These are phyloP conservation scores for Vaccinium macrocarpon DNA, from an alignment of 148 eudicot genomes.

Conservation along the genomic window DNA sequence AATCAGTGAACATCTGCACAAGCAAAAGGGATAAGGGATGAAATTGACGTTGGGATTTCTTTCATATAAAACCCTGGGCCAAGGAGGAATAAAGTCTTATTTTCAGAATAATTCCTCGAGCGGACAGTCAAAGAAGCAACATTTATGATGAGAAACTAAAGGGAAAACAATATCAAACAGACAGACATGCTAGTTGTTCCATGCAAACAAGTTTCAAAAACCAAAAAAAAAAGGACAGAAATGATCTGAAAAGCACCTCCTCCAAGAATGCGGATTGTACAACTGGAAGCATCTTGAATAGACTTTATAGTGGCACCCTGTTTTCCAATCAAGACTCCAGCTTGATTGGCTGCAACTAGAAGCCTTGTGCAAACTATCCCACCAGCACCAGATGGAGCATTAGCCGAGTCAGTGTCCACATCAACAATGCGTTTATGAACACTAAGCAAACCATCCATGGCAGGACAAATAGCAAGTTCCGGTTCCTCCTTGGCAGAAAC, in stretches of 20 bases:
- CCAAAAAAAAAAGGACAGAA: neutral
- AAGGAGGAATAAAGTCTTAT: neutral
- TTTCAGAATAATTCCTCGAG: neutral
- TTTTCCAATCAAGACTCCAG: conserved; percentile 57
- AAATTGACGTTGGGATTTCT: neutral
- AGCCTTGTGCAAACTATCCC: conserved; percentile 41
- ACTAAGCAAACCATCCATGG: conserved; percentile 46
- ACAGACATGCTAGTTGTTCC: neutral
- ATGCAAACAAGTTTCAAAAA: neutral
- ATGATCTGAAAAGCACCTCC: conserved; percentile 31
- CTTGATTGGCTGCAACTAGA: conserved; percentile 52
- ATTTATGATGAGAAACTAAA: neutral
- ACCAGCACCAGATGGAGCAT: conserved; percentile 20
- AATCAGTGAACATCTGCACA: neutral
- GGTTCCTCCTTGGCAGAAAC: conserved; percentile 64
- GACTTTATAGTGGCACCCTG: conserved; percentile 56
- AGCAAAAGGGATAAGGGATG: neutral
- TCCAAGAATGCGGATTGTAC: conserved; percentile 47
- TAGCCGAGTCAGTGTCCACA: conserved; percentile 33
- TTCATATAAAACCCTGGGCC: no score
- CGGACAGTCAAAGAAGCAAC: neutral
- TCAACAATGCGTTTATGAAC: conserved; percentile 47
- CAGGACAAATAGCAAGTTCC: conserved; percentile 40
- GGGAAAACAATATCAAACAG: neutral
- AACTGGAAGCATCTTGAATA: conserved; percentile 49